Conservation (phyloP, 2,329 filamentous ascomycete species). For the Chrysoporthe puriensis region DNA sequence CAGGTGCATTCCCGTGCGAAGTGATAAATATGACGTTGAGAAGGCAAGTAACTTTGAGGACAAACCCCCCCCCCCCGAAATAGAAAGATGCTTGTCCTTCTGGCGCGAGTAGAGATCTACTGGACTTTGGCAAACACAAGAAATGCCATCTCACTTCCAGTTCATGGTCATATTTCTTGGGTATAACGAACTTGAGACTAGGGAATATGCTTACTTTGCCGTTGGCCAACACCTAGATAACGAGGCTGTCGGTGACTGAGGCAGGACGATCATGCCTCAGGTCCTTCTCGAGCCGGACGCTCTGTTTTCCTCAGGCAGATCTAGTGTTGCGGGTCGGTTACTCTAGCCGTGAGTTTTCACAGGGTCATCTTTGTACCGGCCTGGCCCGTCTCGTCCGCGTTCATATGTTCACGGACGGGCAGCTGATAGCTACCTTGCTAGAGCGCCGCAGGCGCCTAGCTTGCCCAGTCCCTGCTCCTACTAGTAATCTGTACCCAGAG, state of each 20-base stretch:
- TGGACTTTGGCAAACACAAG: no score
- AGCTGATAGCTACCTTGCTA: background rate
- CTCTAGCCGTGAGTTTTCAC: background rate
- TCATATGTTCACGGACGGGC: no score
- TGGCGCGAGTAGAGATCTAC: no score
- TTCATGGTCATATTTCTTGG: no score
- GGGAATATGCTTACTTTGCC: no score
- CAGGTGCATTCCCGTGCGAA: no score
- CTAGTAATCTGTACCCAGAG: background rate
- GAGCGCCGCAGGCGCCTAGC: background rate
- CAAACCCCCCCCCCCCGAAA: no score
- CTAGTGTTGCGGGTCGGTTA: background rate
- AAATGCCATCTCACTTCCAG: no score
- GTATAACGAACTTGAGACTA: no score
- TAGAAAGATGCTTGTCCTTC: no score
- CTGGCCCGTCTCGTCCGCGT: background rate
- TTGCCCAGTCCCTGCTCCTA: background rate
- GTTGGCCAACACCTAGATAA: background rate
- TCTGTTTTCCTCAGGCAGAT: background rate
- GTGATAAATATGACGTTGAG: no score
- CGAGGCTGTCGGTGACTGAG: background rate
- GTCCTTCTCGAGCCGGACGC: background rate
- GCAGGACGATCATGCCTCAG: background rate
- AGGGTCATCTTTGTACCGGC: background rate
- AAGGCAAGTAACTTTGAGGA: no score